Percentiles rank a stretch among this genome's conserved stretches.
These are phyloP conservation scores for Auricularia sp. DNA, from an alignment of 768 basidiomycete genomes.

Conservation along the genomic window DNA sequence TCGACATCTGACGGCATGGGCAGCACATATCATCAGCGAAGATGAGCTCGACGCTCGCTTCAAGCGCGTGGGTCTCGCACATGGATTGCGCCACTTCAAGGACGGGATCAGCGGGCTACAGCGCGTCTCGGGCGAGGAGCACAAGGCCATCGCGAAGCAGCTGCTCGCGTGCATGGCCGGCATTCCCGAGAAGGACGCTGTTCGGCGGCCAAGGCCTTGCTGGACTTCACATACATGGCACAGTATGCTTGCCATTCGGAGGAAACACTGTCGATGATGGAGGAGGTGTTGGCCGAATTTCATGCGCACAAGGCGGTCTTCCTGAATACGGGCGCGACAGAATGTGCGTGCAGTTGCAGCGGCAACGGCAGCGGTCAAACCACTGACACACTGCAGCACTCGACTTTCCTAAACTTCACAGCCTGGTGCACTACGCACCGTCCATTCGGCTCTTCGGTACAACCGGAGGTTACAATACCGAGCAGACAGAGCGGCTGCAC, in stretches of 20 bases:
- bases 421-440: slow-evolving; percentile 2
- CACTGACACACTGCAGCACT: slow-evolving; percentile 12
- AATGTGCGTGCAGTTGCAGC: slow-evolving; percentile 4
- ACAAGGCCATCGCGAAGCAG: slow-evolving; percentile 19
- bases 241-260: slow-evolving; percentile 24
- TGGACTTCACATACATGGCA: slow-evolving; percentile 31
- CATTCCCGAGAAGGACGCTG: background rate
- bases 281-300: slow-evolving; percentile 21
- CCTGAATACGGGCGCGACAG: slow-evolving; percentile 21
- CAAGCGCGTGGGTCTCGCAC: slow-evolving; percentile 23
- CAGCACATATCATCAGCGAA: slow-evolving; percentile 15
- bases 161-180: background rate
- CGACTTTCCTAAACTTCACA: slow-evolving; percentile 36
- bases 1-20: slow-evolving; percentile 25
- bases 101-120: slow-evolving; percentile 12
- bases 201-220: slow-evolving; percentile 17
- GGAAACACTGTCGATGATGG: slow-evolving; percentile 19
- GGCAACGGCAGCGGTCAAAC: background rate
- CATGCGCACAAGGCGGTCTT: slow-evolving; percentile 29
- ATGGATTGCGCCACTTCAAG: slow-evolving; percentile 16
- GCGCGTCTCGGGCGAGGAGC: slow-evolving; percentile 25
- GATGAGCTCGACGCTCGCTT: slow-evolving; percentile 28
- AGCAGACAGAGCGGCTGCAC: slow-evolving; percentile 18
- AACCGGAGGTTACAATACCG: no score
- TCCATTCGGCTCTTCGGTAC: no score